Percentiles rank a stretch among this genome's conserved stretches.
phyloP scores from a whole-genome alignment of 805 yeast genomes.

The Osmozyma mogii region DNA sequence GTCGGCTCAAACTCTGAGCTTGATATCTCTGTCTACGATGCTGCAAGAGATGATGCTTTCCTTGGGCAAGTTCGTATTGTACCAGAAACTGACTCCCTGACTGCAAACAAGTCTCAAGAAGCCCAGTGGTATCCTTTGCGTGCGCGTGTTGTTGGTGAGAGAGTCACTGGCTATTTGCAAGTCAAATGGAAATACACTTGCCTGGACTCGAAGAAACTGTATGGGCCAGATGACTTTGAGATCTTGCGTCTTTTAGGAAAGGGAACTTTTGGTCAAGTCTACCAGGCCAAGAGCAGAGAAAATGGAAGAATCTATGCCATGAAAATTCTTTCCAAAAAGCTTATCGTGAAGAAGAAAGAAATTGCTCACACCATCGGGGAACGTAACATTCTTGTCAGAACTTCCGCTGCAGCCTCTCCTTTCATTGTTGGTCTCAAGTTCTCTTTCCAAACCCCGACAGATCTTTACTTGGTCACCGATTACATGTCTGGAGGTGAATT shows the following conservation, averaged over 20 bases:
- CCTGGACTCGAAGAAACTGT: conserved; percentile 61
- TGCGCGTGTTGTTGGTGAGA: conserved; percentile 68
- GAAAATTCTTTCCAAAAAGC: conserved; percentile 92
- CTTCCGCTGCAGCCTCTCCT: conserved; percentile 82
- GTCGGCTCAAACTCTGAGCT: conserved; percentile 76
- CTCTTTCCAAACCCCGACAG: conserved; percentile 92
- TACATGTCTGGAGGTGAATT: conserved; percentile 98
- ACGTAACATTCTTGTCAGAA: conserved; percentile 86
- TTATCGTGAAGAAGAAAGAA: conserved; percentile 93
- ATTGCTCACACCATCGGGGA: conserved; percentile 98
- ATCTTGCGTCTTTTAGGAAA: conserved; percentile 85
- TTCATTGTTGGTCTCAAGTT: conserved; percentile 94
- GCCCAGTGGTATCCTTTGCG: conserved; percentile 71
- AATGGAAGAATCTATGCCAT: conserved; percentile 90
- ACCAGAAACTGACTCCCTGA: conserved; percentile 45
- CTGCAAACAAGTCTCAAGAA: conserved; percentile 30
- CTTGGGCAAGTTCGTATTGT: conserved; percentile 74
- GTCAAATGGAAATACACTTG: conserved; percentile 65
- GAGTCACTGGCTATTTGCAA: conserved; percentile 69
- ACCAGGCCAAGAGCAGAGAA: conserved; percentile 88
- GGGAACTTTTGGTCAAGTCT: conserved; percentile 97
- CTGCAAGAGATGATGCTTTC: conserved; percentile 71
- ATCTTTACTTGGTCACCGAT: conserved; percentile 89
- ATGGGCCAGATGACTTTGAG: conserved; percentile 93
- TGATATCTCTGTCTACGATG: conserved; percentile 88